Conservation (phyloP, 192 early-diverging fungal genomes). For the Linderina pennispora region DNA sequence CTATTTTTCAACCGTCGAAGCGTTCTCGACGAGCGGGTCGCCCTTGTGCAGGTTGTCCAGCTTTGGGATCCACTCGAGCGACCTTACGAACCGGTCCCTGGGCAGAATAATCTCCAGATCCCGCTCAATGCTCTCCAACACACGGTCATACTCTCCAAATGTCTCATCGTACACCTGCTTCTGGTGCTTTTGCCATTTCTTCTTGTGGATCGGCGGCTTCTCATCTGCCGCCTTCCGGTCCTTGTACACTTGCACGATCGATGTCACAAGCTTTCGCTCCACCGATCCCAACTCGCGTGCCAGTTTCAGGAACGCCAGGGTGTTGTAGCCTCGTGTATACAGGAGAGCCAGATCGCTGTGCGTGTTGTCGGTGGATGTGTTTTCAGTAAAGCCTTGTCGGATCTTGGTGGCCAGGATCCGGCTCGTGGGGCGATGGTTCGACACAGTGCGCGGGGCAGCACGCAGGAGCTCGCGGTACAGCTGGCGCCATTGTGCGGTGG, state of each 20-base stretch:
- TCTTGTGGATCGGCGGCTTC: conserved; percentile 14
- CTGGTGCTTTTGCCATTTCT: conserved; percentile 12
- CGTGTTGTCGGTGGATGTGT: background rate
- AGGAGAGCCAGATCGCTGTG: conserved; percentile 2
- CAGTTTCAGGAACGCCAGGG: conserved; percentile 41
- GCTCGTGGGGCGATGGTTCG: conserved; percentile 6
- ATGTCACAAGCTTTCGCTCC: conserved; percentile 19
- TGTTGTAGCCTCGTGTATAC: conserved; percentile 33
- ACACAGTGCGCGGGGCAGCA: conserved; percentile 23
- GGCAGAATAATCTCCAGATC: conserved; percentile 38
- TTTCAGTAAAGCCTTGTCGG: conserved; percentile 30
- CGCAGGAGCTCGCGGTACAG: conserved; percentile 32
- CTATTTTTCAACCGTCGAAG: background rate
- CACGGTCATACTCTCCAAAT: conserved; percentile 13
- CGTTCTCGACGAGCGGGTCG: background rate
- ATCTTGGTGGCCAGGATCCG: conserved; percentile 11
- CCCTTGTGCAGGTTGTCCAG: conserved; percentile 13
- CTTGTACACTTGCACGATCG: conserved; percentile 10
- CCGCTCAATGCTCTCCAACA: conserved; percentile 17
- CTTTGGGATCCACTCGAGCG: conserved; percentile 36
- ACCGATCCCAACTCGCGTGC: conserved; percentile 38
- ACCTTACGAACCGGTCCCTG: conserved; percentile 5
- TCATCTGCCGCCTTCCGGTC: conserved; percentile 8
- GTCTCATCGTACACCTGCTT: conserved; percentile 5
- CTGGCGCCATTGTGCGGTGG: conserved; percentile 17